Base-by-base conservation (phyloP, 768 basidiomycete genomes). In the Podaxis sp. region DNA sequence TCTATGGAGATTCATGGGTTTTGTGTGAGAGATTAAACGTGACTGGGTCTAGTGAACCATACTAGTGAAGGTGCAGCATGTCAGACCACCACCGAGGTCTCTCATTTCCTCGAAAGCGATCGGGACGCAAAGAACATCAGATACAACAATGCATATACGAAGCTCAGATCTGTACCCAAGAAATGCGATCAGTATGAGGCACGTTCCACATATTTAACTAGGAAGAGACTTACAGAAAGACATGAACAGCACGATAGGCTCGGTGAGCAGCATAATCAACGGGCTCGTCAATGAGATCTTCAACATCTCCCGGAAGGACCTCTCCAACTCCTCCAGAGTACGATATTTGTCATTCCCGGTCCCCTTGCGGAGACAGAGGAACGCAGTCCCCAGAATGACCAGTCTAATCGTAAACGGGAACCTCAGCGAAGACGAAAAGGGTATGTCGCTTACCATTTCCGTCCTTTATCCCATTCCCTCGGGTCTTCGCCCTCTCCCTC, bases 211-310 rank as follows among this genome's bases (percentile, higher is more conserved):
- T 46, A 27, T 10, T 32, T 1, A 32, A 32, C 27, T 52, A 16
- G 18, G 16, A 32, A 53, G 32, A 50, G 1, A 70, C 72, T 13
- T 71, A 73, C 73, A 81, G 61, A 78, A 69, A 1, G 75, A 74
- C 61, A 80, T 75, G 47, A 77, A 73, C 21, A 79, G 66, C 4
- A 81, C 70, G 55, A 82, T 78, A 0, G 79, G 76, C 59, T 82
- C 82, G 6, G 71, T 73, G 61, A 75, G 72, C 1, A 82, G 69
- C 72, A 83, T 76, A 11, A 71, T 57, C 32, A 79, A 70, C 0
- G 80, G 81, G 7, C 78, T 68, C 2, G 69, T 47, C 5, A 81
- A 65, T 0, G 77, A 77, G 28, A 73, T 70, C 59, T 71, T 73
- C 40, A 81, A 59, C 21, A 74, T 70, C 47, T 76, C 66, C 7